phyloP scores from a whole-genome alignment of 345 rosid genomes.

The Arabidopsis arenosa region DNA sequence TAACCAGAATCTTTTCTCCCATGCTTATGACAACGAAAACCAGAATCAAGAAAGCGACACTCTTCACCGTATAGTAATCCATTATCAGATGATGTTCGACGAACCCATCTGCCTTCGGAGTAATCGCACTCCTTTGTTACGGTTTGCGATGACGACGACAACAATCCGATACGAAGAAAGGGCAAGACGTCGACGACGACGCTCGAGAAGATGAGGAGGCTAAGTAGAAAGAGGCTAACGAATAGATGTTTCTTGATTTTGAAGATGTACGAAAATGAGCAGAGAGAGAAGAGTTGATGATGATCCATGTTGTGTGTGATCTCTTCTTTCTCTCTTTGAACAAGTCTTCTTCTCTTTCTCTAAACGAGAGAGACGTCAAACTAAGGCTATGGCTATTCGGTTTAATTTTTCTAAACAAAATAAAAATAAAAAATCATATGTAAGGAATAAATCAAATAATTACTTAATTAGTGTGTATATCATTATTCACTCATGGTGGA shows the following conservation, averaged over 20 bases:
- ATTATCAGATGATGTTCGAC: conserved; percentile 38
- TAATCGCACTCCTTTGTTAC: conserved; percentile 55
- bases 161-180: conserved; percentile 38
- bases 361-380: conserved; percentile 17
- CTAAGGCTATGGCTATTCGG: neutral
- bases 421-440: neutral
- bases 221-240: conserved; percentile 39
- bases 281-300: conserved; percentile 35
- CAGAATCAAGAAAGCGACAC: conserved; percentile 86
- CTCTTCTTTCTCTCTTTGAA: conserved; percentile 39
- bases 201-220: conserved; percentile 49
- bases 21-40: conserved; percentile 65
- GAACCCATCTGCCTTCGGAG: conserved; percentile 73
- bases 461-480: neutral
- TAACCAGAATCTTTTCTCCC: conserved; percentile 71
- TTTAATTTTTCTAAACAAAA: neutral
- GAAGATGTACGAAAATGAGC: conserved; percentile 33
- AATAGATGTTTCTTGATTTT: conserved; percentile 49
- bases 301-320: conserved; percentile 39
- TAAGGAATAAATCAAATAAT: neutral
- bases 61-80: conserved; percentile 53
- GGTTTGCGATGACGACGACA: neutral
- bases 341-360: conserved; percentile 35
- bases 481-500: neutral
- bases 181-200: conserved; percentile 34